Base-by-base conservation (phyloP, 345 rosid genomes). In the Arabidopsis thaliana region DNA sequence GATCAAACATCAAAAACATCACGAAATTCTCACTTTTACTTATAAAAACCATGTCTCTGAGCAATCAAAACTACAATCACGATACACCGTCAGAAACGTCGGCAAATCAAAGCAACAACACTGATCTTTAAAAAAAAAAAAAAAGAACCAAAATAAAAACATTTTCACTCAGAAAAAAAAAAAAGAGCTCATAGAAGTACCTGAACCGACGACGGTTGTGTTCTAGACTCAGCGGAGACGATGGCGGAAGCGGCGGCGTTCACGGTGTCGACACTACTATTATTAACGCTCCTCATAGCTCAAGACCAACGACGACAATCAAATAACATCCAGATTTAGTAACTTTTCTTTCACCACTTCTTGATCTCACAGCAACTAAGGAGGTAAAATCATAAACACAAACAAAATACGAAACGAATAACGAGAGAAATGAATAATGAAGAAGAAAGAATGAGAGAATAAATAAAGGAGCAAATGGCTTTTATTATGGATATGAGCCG, bases 211-310 rank as follows among this genome's bases (percentile, higher is more conserved):
- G 91, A n/a, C 0, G 92, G 98, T 79, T 80, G 98, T 14, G 76
- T 69, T 7, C 98, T 88, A 30, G 91, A 83, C 71, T 93, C 97
- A 59, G 98, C 93, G 69, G 96, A 82, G 82, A 89, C 84, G 85
- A 91, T 91, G 80, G 98, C 97, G 46, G 92, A 72, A 59, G 96
- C 98, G 45, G 98, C 97, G 68, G 97, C 98, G 93, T 89, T 91
- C 34, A 91, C 83, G 38, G 98, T 93, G 2, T 87, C 92, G 32
- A 87, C 83, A 74, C 84, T 88, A 74, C 84, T 88, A 82, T 78
- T 80, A 78, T 82, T 86, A 2, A 81, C 85, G 72, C 80, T 77
- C 65, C 87, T 85, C 96, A 88, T 76, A 33, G 84, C 59, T 63
- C n/a, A 46, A 44, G 74, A 28, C 38, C 57, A 61, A 32, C 32